Conservation (phyloP, 257 asterid species). For the Nicotiana attenuata region DNA sequence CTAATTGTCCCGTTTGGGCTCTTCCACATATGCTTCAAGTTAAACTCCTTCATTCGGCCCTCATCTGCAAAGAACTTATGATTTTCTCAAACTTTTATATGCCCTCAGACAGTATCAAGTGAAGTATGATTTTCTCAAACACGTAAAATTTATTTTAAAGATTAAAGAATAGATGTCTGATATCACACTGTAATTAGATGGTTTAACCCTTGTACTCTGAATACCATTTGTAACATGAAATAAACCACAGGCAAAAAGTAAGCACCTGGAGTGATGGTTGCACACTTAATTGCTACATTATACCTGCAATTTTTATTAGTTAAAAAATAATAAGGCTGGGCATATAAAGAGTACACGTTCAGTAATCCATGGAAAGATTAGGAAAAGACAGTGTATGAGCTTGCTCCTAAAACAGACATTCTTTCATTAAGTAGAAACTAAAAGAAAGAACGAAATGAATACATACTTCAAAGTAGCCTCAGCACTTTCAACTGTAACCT, state of each 20-base stretch:
- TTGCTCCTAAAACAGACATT: not conserved
- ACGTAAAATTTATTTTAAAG: not conserved
- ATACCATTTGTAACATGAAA: not conserved
- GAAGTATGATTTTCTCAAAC: not conserved
- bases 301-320: conserved; percentile 48
- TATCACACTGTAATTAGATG: not conserved
- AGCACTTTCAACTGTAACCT: conserved; percentile 97
- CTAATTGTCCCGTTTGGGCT: conserved; percentile 99
- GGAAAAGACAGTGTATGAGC: not conserved
- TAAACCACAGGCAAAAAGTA: not conserved
- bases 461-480: conserved; percentile 97
- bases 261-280: conserved; percentile 95
- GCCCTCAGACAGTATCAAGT: no score
- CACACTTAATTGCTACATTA: conserved; percentile 98
- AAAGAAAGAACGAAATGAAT: not conserved
- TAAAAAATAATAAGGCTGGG: not conserved
- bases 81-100: not conserved
- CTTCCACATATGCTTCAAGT: conserved; percentile 88
- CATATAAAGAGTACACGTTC: not conserved
- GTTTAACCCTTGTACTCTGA: not conserved
- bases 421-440: not conserved
- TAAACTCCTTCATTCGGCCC: conserved; percentile 80
- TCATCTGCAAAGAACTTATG: conserved; percentile 45
- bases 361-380: not conserved
- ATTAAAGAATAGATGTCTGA: not conserved